Base-by-base conservation (phyloP, 305 asterid species). In the Solanum aculeatissimum region DNA sequence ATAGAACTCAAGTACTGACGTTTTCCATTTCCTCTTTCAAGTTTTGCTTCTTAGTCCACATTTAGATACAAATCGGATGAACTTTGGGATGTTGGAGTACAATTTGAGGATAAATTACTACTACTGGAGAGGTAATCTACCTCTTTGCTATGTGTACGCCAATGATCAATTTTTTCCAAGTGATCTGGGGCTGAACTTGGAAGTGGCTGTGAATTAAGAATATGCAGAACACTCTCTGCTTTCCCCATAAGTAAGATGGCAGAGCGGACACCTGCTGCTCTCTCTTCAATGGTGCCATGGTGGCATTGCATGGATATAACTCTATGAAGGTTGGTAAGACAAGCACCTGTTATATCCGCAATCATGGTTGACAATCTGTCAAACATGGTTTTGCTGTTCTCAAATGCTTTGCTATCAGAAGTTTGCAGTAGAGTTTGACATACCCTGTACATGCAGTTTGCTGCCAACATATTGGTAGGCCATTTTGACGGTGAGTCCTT, bases 361-460 rank as follows among this genome's bases (percentile, higher is more conserved):
- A 92, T 91, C 92, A 92, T 90, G 12, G 89, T 80, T 29, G 91
- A 87, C 86, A 95, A 86, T 65, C 83, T 85, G 78, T 90, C 91
- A 9, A 92, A 87, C 86, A 91, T 86, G 54, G 58, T 83, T 69
- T 75, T 75, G 25, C 92, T 88, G 84, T 85, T 84, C 72, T 88
- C 88, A 15, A 68, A 68, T 7, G 83, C 88, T 63, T 60, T 57
- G 84, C 87, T 87, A 29, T 85, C 91, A 62, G 85, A 55, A 45
- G 51, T 47, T 81, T 87, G 91, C 85, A 93, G 69, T 25, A 75
- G 95, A 8, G 98, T 91, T 88, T 91, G 91, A 87, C 96, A 92
- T 69, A 87, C 90, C 86, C 98, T 90, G 86, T 95, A 95, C 98
- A 94, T 95, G 43, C 96, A 88, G 85, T 95, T 95, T 57, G 98